phyloP scores from a whole-genome alignment of 768 basidiomycete species.

The Hypholoma fasciculare region DNA sequence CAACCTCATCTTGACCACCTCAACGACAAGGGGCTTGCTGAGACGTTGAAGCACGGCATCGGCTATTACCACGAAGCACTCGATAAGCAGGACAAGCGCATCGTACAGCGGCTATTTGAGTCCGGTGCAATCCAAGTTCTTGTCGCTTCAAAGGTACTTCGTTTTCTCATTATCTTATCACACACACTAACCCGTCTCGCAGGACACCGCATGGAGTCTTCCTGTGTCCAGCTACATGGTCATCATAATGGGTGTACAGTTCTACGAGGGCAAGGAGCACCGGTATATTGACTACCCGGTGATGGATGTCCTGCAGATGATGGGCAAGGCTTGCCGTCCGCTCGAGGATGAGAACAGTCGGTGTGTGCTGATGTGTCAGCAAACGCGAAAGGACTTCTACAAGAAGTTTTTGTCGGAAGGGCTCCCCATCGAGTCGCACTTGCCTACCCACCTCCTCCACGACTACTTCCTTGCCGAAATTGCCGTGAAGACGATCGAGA shows the following conservation, averaged over 20 bases:
- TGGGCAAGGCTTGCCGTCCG: constrained; percentile 96
- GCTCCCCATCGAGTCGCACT: constrained; percentile 94
- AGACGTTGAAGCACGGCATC: constrained; percentile 86
- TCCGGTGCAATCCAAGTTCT: constrained; percentile 94
- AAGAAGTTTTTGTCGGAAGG: constrained; percentile 98
- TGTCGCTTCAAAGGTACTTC: constrained; percentile 85
- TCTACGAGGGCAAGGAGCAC: constrained; percentile 95
- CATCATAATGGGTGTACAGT: constrained; percentile 99
- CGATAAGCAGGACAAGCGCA: constrained; percentile 87
- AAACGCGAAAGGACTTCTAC: constrained; percentile 98
- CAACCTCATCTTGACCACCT: constrained; percentile 89
- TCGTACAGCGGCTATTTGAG: constrained; percentile 90
- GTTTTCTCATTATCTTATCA: constrained; percentile 1
- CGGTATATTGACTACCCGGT: constrained; percentile 98
- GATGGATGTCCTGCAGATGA: constrained; percentile 99
- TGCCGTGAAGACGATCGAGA: constrained; percentile 97
- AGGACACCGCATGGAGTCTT: constrained; percentile 97
- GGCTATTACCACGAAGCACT: constrained; percentile 97
- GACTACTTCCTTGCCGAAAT: constrained; percentile 99
- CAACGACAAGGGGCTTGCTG: constrained; percentile 70
- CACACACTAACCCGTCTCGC: background rate
- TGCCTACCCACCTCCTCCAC: constrained; percentile 87
- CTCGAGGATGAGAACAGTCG: constrained; percentile 85
- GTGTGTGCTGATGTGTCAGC: constrained; percentile 96
- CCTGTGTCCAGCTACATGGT: constrained; percentile 97